Percentiles rank a stretch among this genome's conserved stretches.
Evolutionary conservation across 2,329 filamentous ascomycete genomes (phyloP).

Genomic region (Penicillium freii): DNA sequence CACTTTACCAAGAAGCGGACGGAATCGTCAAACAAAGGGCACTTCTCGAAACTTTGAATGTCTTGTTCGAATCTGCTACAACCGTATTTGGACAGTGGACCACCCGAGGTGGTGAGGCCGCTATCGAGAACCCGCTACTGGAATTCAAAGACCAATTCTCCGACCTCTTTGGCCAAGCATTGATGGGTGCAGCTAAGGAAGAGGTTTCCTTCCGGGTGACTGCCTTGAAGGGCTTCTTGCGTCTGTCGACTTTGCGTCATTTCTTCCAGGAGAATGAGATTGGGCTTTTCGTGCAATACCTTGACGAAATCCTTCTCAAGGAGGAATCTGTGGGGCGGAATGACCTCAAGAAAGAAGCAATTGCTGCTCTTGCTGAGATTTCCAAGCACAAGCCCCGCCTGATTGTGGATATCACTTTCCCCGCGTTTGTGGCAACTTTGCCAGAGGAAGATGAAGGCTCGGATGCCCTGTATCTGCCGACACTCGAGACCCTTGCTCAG

Average conservation of each 20-base stretch:
- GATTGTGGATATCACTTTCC: slow-evolving; percentile 64
- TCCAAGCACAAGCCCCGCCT: slow-evolving; percentile 61
- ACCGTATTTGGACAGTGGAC: slow-evolving; percentile 58
- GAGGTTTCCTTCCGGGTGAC: slow-evolving; percentile 52
- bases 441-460: slow-evolving; percentile 56
- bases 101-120: slow-evolving; percentile 38
- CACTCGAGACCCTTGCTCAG: slow-evolving; percentile 63
- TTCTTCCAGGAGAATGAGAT: slow-evolving; percentile 54
- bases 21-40: slow-evolving; percentile 62
- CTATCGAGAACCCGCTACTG: slow-evolving; percentile 44
- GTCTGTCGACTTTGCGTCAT: slow-evolving; percentile 46
- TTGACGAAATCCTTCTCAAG: slow-evolving; percentile 61
- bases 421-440: slow-evolving; percentile 63
- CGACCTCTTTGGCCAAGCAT: slow-evolving; percentile 55
- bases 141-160: slow-evolving; percentile 53
- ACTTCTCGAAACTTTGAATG: slow-evolving; percentile 59
- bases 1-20: slow-evolving; percentile 60
- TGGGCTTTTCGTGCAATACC: slow-evolving; percentile 54
- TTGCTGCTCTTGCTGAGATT: slow-evolving; percentile 58
- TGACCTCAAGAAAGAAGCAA: slow-evolving; percentile 58
- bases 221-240: slow-evolving; percentile 49
- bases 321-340: slow-evolving; percentile 57
- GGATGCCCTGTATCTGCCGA: slow-evolving; percentile 50
- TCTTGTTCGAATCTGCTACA: slow-evolving; percentile 58
- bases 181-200: slow-evolving; percentile 53